Evolutionary conservation across 2,329 filamentous ascomycete species (phyloP).

Genomic region (Diaporthe sp.): DNA sequence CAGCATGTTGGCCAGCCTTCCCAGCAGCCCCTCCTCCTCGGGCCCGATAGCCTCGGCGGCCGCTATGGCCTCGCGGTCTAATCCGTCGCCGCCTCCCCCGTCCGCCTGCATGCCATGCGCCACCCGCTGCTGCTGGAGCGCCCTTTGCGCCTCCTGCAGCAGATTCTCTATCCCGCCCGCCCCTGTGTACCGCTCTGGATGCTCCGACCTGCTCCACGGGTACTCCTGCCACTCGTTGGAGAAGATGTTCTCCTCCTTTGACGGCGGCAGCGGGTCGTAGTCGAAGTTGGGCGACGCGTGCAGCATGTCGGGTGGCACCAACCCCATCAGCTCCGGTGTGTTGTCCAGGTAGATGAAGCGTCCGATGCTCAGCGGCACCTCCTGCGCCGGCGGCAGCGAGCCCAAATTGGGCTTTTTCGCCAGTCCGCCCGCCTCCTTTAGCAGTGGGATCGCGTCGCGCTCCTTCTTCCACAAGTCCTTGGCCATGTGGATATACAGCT

Average conservation of each 20-base stretch:
- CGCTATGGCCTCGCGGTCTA: not conserved
- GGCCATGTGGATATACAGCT: slow-evolving; percentile 81
- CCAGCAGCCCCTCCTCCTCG: slow-evolving; percentile 21
- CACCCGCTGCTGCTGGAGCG: slow-evolving; percentile 20
- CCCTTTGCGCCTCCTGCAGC: slow-evolving; percentile 12
- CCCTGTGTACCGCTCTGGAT: slow-evolving; percentile 3
- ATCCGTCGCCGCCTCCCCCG: not conserved
- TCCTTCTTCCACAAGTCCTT: slow-evolving; percentile 91
- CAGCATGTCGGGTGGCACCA: slow-evolving; percentile 77
- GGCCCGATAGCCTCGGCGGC: not conserved
- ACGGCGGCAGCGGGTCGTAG: slow-evolving; percentile 86
- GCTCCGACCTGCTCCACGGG: slow-evolving; percentile 54
- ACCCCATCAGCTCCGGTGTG: slow-evolving; percentile 76
- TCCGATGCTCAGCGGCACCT: slow-evolving; percentile 67
- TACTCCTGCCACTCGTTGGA: slow-evolving; percentile 56
- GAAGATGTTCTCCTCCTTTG: slow-evolving; percentile 67
- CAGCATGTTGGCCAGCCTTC: slow-evolving; percentile 24
- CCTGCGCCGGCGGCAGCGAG: slow-evolving; percentile 53
- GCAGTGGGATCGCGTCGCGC: slow-evolving; percentile 72
- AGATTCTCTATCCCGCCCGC: slow-evolving; percentile 22
- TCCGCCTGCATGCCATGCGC: slow-evolving; percentile 1
- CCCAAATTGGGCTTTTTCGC: slow-evolving; percentile 59
- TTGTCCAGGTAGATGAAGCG: slow-evolving; percentile 86
- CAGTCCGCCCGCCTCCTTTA: slow-evolving; percentile 77
- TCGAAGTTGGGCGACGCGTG: slow-evolving; percentile 76